Evolutionary conservation across 495 filamentous ascomycete genomes (phyloP), one percentile per base, ranked within the genome.

Genomic region (Neurospora sp.): DNA sequence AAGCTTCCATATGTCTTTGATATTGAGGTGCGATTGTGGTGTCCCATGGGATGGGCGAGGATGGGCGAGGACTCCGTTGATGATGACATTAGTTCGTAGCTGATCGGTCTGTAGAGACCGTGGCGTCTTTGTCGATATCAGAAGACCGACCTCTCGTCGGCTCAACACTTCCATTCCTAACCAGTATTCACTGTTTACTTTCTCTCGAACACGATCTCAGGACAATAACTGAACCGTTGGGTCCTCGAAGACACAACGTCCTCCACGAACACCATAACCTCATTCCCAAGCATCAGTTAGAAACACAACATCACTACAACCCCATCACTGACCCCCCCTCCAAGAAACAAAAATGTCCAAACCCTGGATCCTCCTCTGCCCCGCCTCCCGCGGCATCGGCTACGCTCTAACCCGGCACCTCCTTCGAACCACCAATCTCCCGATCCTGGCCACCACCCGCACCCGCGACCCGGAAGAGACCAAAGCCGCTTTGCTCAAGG

Each of bases 321-420:
- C 14, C 18, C 27, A n/a, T 23, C 54, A 2, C n/a, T 31, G 11
- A 0, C 18, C 14, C 48, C 27, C 11, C 10, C 7, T 12, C 18
- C 8, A 5, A 16, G 39, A 35, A n/a, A 14, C 46, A 31, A 72
- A 62, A 5, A 83, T 82, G 80, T 82, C 81, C 20, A 76, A 80
- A 71, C 82, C 80, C 9, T 83, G 81, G 81, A 79, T 83, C 73
- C 72, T 83, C 44, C 75, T 91, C 35, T 86, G 88, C 23, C 93
- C 93, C 0, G 88, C 92, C 12, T 93, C 90, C 12, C 85, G 92
- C 31, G 93, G 93, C 16, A 89, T 96, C 75, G 93, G 92, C 23
- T 86, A 92, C 75, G 88, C 90, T 37, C 83, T 96, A 18, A 88
- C 91, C 6, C 87, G 89, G 5, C 87, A 90, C 42, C 83, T 96